Conservation (phyloP, 2,329 filamentous ascomycete genomes). For the Ploettnerulaceae sp. region DNA sequence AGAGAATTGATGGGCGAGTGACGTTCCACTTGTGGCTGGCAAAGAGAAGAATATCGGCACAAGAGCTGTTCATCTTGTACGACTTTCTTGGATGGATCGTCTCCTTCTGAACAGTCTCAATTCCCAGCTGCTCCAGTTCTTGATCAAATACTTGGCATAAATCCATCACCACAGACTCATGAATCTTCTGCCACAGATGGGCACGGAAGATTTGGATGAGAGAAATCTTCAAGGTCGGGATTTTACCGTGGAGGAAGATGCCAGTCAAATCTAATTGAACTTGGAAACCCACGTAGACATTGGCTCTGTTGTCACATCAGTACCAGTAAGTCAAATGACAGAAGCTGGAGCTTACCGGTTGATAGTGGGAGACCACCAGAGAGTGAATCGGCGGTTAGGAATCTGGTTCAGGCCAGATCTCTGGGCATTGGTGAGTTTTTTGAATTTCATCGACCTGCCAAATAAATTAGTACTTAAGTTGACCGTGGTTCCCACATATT, state of each 20-base stretch:
- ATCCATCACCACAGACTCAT: slow-evolving; percentile 98
- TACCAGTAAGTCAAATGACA: background rate
- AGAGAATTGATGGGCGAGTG: slow-evolving; percentile 84
- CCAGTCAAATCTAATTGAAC: slow-evolving; percentile 96
- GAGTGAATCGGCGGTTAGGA: slow-evolving; percentile 93
- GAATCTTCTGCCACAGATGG: slow-evolving; percentile 99
- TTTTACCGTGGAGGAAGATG: slow-evolving; percentile 98
- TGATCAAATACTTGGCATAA: slow-evolving; percentile 75
- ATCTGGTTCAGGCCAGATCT: slow-evolving; percentile 97
- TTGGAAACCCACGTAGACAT: slow-evolving; percentile 99
- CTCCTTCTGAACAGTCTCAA: slow-evolving; percentile 98
- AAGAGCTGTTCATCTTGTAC: slow-evolving; percentile 99
- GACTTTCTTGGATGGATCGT: slow-evolving; percentile 98
- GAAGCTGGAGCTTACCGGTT: slow-evolving; percentile 50
- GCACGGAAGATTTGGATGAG: slow-evolving; percentile 99
- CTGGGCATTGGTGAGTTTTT: slow-evolving; percentile 97
- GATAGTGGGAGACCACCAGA: slow-evolving; percentile 96
- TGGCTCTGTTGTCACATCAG: slow-evolving; percentile 68
- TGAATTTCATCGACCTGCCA: slow-evolving; percentile 76
- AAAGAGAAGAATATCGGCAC: slow-evolving; percentile 93
- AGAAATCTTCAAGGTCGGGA: slow-evolving; percentile 95
- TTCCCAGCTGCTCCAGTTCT: slow-evolving; percentile 89
- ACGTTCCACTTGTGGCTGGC: slow-evolving; percentile 99
- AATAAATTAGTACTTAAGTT: background rate
- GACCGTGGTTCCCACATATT: too few species aligned